Percentiles rank a stretch among this genome's conserved stretches.
Evolutionary conservation across 1,284 basidiomycete genomes (phyloP).

Genomic region (Leccinum proximum): DNA sequence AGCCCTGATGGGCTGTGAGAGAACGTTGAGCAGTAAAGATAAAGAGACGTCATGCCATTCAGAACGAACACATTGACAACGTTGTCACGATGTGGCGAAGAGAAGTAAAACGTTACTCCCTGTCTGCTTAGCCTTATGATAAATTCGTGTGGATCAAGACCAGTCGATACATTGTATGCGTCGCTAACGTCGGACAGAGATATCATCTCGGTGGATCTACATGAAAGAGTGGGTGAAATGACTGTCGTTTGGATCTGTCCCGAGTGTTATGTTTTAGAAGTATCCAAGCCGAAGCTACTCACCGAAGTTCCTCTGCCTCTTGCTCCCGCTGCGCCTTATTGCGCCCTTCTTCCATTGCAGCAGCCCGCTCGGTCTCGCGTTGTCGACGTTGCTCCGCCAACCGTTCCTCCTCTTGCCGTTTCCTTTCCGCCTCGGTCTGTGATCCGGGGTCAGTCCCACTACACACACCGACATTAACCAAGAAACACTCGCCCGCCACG

Average conservation of each 20-base stretch:
- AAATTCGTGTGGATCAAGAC: slow-evolving; percentile 76
- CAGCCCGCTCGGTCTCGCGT: too few species aligned
- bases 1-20: slow-evolving; percentile 54
- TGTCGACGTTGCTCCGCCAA: too few species aligned
- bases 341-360: too few species aligned
- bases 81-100: slow-evolving; percentile 61
- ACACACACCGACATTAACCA: too few species aligned
- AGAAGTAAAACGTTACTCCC: slow-evolving; percentile 67
- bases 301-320: slow-evolving; percentile 44
- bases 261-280: slow-evolving; percentile 9
- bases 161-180: slow-evolving; percentile 75
- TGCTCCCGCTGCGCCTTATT: too few species aligned
- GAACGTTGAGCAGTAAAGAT: slow-evolving; percentile 1
- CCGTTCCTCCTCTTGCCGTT: too few species aligned
- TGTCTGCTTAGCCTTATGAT: slow-evolving; percentile 74
- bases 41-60: background rate
- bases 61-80: slow-evolving; percentile 66
- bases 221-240: slow-evolving; percentile 60
- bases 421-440: too few species aligned
- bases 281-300: slow-evolving; percentile 22
- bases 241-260: slow-evolving; percentile 58
- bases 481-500: too few species aligned
- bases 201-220: slow-evolving; percentile 78
- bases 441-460: too few species aligned
- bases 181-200: slow-evolving; percentile 79